A percentile compares a stretch with the other conserved stretches of the same genome.
Evolutionary conservation across 192 early-diverging fungal genomes (phyloP).

Genomic region (Rhizoclosmatium sp.): DNA sequence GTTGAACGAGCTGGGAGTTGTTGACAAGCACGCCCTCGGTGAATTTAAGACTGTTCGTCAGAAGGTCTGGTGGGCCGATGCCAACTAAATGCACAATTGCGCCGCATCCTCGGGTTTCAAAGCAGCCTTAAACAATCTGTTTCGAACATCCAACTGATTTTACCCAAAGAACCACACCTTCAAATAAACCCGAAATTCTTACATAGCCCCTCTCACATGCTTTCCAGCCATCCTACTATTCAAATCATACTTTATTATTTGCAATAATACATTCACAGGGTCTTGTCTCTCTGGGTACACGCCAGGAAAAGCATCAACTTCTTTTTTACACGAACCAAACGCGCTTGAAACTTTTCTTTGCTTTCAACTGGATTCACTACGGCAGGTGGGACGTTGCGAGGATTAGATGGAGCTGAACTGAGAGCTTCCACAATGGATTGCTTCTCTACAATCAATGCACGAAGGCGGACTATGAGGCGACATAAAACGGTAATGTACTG

Average conservation of each 20-base stretch:
- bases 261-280: too few species aligned
- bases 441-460: neutral
- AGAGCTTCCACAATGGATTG: neutral
- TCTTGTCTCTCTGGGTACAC: too few species aligned
- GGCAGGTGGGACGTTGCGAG: neutral
- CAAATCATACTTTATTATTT: too few species aligned
- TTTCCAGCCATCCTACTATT: too few species aligned
- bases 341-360: neutral
- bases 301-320: neutral
- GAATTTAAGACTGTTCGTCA: conserved; percentile 54
- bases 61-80: conserved; percentile 53
- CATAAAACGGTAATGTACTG: neutral
- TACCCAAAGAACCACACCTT: too few species aligned
- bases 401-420: neutral
- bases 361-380: neutral
- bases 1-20: conserved; percentile 85
- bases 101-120: too few species aligned
- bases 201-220: too few species aligned
- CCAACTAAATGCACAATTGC: conserved; percentile 12
- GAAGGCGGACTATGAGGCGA: neutral
- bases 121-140: too few species aligned
- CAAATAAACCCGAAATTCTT: too few species aligned
- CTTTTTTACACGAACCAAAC: neutral
- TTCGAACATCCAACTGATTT: too few species aligned
- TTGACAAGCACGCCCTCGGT: conserved; percentile 89